Evolutionary conservation across 2,329 filamentous ascomycete genomes (phyloP), one percentile per base, ranked within the genome.

Genomic region (Alternaria sp.): DNA sequence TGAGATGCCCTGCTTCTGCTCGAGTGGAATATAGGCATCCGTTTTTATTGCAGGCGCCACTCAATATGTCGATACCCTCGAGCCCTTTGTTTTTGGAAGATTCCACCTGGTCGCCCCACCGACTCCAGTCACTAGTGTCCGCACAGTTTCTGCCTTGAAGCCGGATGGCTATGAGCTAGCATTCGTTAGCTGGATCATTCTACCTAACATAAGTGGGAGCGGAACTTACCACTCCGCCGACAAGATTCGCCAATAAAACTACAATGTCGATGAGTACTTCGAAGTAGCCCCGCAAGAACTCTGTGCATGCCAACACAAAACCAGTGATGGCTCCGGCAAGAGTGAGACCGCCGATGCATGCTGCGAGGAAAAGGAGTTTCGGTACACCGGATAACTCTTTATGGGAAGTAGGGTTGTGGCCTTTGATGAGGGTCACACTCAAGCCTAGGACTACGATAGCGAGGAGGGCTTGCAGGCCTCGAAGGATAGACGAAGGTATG

Each of bases 81-180:
- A 25, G 44, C 20, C n/a, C n/a, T n/a, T n/a, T n/a, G n/a, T n/a
- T n/a, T n/a, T n/a, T n/a, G n/a, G n/a, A n/a, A n/a, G n/a, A n/a
- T n/a, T n/a, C n/a, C n/a, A n/a, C n/a, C n/a, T n/a, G n/a, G n/a
- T n/a, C n/a, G n/a, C n/a, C n/a, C n/a, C n/a, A n/a, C n/a, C 47
- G 8, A 30, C 20, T 50, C 9, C 11, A 0, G 8, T 18, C 1
- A 23, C 55, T 64, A 7, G 28, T 44, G 21, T 65, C 46, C 44
- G 30, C 15, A 54, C 66, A 71, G 5, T 63, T 62, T 0, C 30
- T 45, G 47, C 58, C 54, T 50, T 56, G 33, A n/a, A 71, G 58
- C 12, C 53, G 60, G 23, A 66, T 60, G 6, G 64, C 61, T 20
- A 71, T 43, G 15, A 69, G 26, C 66, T 69, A 9, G 8, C 15